Evolutionary conservation across 768 basidiomycete species (phyloP).

Genomic region (Suillus occidentalis): DNA sequence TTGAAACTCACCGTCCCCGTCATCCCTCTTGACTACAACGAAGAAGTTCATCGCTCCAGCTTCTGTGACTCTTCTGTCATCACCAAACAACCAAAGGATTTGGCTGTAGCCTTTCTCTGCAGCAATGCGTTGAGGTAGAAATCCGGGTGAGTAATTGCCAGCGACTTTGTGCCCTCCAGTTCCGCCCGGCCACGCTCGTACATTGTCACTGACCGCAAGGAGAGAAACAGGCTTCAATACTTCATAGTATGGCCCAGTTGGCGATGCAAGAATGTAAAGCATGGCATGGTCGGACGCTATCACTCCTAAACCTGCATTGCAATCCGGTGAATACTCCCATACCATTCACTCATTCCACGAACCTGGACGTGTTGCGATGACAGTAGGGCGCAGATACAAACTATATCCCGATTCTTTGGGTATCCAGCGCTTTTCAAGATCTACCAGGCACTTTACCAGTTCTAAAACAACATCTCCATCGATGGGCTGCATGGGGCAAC

Average conservation of each 20-base stretch:
- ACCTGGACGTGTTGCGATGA: slow-evolving; percentile 51
- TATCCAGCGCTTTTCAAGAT: slow-evolving; percentile 82
- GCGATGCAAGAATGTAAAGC: slow-evolving; percentile 83
- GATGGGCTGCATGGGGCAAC: slow-evolving; percentile 33
- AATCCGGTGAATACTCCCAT: background rate
- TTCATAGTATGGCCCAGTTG: slow-evolving; percentile 50
- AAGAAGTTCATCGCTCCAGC: slow-evolving; percentile 86
- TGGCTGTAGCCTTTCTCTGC: slow-evolving; percentile 71
- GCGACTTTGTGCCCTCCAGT: slow-evolving; percentile 63
- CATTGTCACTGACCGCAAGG: slow-evolving; percentile 66
- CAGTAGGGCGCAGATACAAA: slow-evolving; percentile 83
- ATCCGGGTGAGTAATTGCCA: slow-evolving; percentile 60
- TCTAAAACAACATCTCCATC: slow-evolving; percentile 46
- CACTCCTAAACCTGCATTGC: slow-evolving; percentile 54
- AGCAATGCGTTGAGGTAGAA: slow-evolving; percentile 66
- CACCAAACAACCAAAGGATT: slow-evolving; percentile 75
- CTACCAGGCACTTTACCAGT: slow-evolving; percentile 65
- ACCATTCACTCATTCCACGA: slow-evolving; percentile 7
- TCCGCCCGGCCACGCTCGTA: slow-evolving; percentile 85
- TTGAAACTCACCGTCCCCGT: slow-evolving; percentile 46
- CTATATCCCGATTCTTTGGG: slow-evolving; percentile 72
- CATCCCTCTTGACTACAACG: slow-evolving; percentile 56
- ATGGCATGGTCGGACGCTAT: slow-evolving; percentile 76
- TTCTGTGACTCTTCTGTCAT: slow-evolving; percentile 53
- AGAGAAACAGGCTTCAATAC: slow-evolving; percentile 55